Percentiles rank a stretch among this genome's conserved stretches.
These are phyloP conservation scores for Arthrobotrys musiformis DNA, from an alignment of 2,329 filamentous ascomycete species.

Conservation along the genomic window DNA sequence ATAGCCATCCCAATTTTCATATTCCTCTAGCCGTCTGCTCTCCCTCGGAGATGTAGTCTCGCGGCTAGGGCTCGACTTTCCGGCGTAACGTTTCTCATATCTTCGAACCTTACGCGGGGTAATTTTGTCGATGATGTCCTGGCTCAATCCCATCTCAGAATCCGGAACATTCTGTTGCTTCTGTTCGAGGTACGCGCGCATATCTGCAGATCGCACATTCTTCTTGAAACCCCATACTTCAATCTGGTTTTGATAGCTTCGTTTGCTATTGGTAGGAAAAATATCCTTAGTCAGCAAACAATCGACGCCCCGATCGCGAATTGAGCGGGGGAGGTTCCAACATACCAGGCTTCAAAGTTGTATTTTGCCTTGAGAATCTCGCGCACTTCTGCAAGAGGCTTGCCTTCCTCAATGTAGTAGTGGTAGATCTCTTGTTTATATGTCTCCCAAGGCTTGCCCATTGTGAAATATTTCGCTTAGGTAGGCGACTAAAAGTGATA, in stretches of 20 bases:
- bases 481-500: slow-evolving; percentile 15
- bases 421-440: slow-evolving; percentile 55
- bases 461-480: slow-evolving; percentile 38
- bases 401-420: slow-evolving; percentile 54
- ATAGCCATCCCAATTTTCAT: slow-evolving; percentile 41
- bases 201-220: slow-evolving; percentile 53
- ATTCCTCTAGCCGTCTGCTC: slow-evolving; percentile 43
- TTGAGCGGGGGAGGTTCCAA: neutral
- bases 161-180: slow-evolving; percentile 50
- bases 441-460: slow-evolving; percentile 55
- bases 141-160: slow-evolving; percentile 51
- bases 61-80: slow-evolving; percentile 43
- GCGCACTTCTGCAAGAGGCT: slow-evolving; percentile 51
- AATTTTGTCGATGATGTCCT: slow-evolving; percentile 54
- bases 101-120: slow-evolving; percentile 52
- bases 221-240: slow-evolving; percentile 56
- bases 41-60: slow-evolving; percentile 46
- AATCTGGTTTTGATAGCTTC: slow-evolving; percentile 55
- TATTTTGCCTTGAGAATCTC: slow-evolving; percentile 54
- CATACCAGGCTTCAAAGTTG: slow-evolving; percentile 55
- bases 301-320: neutral
- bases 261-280: slow-evolving; percentile 40
- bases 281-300: slow-evolving; percentile 45
- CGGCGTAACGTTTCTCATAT: slow-evolving; percentile 54
- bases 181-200: slow-evolving; percentile 53